phyloP scores from a whole-genome alignment of 768 basidiomycete species.

The Leccinum rimulosum region DNA sequence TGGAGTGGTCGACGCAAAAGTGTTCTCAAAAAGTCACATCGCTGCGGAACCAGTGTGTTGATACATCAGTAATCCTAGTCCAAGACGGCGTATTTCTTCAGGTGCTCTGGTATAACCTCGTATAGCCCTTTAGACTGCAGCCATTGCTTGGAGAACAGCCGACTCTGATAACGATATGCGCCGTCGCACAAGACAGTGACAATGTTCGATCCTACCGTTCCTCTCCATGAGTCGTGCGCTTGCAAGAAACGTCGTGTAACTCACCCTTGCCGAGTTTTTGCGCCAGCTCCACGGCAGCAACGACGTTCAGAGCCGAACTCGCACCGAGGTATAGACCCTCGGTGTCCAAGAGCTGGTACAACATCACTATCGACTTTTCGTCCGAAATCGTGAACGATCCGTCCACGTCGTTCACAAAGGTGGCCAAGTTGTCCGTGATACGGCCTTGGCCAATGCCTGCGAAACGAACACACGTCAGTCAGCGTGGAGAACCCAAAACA shows the following conservation, averaged over 20 bases:
- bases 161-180: conserved; percentile 95
- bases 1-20: not conserved
- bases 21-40: rapidly evolving
- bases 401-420: conserved; percentile 71
- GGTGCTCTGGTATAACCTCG: conserved; percentile 73
- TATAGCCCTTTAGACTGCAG: conserved; percentile 75
- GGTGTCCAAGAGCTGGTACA: conserved; percentile 87
- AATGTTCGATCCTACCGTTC: conserved; percentile 64
- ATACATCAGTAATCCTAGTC: conserved; percentile 40
- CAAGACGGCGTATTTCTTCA: conserved; percentile 89
- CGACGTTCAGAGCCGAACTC: conserved; percentile 91
- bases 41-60: not conserved
- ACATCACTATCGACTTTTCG: conserved; percentile 86
- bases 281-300: conserved; percentile 88
- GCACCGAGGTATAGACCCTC: conserved; percentile 96
- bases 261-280: conserved; percentile 78
- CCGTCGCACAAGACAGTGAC: conserved; percentile 94
- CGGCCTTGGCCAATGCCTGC: conserved; percentile 96
- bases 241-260: not conserved
- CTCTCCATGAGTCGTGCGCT: not conserved
- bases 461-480: not conserved
- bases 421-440: conserved; percentile 86
- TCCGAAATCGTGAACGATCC: conserved; percentile 89
- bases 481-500: not conserved
- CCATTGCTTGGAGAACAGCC: conserved; percentile 95